Percentiles rank a stretch among this genome's conserved stretches.
These are phyloP conservation scores for Plasmodium chabaudi DNA, from an alignment of 169 alveolate species.

Conservation along the genomic window DNA sequence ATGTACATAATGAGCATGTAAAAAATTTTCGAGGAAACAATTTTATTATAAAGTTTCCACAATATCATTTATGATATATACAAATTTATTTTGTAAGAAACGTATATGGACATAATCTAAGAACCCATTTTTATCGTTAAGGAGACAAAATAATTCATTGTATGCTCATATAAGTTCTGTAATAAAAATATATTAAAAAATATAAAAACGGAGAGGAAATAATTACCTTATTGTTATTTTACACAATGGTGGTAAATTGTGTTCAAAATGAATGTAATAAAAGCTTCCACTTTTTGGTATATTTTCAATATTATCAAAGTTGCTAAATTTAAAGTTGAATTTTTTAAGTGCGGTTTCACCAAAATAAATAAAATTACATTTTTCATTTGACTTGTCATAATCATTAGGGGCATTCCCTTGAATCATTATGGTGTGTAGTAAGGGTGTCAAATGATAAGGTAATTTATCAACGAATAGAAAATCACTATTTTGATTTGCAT, in stretches of 20 bases:
- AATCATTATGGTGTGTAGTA: slow-evolving; percentile 56
- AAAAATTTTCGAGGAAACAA: neutral
- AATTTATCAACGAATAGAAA: slow-evolving; percentile 70
- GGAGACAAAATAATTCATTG: too few species aligned
- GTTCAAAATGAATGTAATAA: slow-evolving; percentile 57
- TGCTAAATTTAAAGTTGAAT: slow-evolving; percentile 60
- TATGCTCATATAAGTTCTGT: neutral
- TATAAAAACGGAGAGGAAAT: neutral
- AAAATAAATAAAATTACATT: slow-evolving; percentile 62
- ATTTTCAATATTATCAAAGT: slow-evolving; percentile 28
- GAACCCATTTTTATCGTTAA: too few species aligned
- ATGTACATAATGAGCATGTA: neutral
- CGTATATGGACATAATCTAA: too few species aligned
- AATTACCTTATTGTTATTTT: slow-evolving; percentile 62
- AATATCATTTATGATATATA: too few species aligned
- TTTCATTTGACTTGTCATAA: slow-evolving; percentile 9
- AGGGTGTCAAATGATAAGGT: slow-evolving; percentile 68
- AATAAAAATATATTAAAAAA: neutral
- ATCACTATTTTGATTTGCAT: slow-evolving; percentile 31
- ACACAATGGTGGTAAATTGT: slow-evolving; percentile 70
- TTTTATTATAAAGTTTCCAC: neutral
- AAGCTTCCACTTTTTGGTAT: slow-evolving; percentile 60
- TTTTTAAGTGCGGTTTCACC: slow-evolving; percentile 57
- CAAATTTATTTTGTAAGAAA: too few species aligned
- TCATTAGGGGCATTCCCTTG: slow-evolving; percentile 52